Evolutionary conservation across 2,329 filamentous ascomycete genomes (phyloP).

Genomic region (Ceratocystiopsis sp.): DNA sequence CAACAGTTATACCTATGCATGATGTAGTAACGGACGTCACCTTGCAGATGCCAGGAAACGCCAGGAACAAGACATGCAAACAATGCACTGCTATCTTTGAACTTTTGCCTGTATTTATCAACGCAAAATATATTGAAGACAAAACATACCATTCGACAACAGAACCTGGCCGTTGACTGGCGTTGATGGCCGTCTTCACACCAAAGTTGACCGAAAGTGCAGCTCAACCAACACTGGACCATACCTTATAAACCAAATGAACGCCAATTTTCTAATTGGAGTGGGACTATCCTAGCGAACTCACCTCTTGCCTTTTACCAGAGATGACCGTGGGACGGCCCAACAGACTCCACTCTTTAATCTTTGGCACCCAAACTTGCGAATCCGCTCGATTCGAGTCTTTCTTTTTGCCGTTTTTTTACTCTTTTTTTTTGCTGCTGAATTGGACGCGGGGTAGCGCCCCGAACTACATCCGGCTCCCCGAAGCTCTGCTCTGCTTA

Average conservation of each 20-base stretch:
- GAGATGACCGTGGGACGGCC: slow-evolving; percentile 13
- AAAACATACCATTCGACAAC: too few species aligned
- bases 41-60: too few species aligned
- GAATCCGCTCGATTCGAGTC: slow-evolving; percentile 9
- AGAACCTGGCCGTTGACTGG: too few species aligned
- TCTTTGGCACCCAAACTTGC: slow-evolving; percentile 11
- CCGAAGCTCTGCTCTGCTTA: background rate
- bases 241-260: slow-evolving; percentile 6
- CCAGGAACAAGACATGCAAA: too few species aligned
- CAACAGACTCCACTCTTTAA: slow-evolving; percentile 11
- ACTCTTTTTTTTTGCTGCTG: background rate
- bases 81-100: too few species aligned
- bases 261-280: slow-evolving; percentile 8
- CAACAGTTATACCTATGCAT: too few species aligned
- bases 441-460: slow-evolving; percentile 1
- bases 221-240: background rate
- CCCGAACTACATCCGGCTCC: background rate
- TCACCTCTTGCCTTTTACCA: slow-evolving; percentile 14
- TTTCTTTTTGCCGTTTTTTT: slow-evolving; percentile 3
- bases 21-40: too few species aligned
- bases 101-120: too few species aligned
- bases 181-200: too few species aligned
- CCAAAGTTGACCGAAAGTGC: too few species aligned
- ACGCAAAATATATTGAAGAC: too few species aligned
- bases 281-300: slow-evolving; percentile 13